Conservation (phyloP, 2,329 filamentous ascomycete genomes). For the Colletotrichum siamense region DNA sequence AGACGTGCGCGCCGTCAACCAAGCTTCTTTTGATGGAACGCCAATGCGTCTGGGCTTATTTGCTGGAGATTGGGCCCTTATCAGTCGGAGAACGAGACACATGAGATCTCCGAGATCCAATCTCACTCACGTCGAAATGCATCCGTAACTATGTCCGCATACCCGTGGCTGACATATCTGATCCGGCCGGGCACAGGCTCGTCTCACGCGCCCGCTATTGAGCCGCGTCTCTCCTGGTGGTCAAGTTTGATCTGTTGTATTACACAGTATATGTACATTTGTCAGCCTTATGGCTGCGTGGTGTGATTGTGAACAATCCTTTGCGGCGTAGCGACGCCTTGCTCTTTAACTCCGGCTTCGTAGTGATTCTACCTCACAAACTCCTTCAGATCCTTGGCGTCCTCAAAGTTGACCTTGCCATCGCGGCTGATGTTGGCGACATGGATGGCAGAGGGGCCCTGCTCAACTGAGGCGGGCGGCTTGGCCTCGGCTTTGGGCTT, state of each 20-base stretch:
- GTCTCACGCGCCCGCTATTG: not conserved
- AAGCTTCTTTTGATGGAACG: not conserved
- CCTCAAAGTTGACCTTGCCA: slow-evolving; percentile 72
- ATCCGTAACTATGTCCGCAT: not conserved
- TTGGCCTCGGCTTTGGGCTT: slow-evolving; percentile 40
- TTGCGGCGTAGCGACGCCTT: not conserved
- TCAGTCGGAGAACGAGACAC: not conserved
- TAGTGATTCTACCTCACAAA: slow-evolving; percentile 43
- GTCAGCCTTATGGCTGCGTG: not conserved
- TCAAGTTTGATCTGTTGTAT: slow-evolving; percentile 1
- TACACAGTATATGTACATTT: slow-evolving; percentile 22
- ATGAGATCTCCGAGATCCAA: not conserved
- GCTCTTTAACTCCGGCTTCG: slow-evolving; percentile 24
- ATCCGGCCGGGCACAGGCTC: not conserved
- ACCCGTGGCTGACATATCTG: not conserved
- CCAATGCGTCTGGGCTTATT: not conserved
- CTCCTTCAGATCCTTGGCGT: slow-evolving; percentile 62
- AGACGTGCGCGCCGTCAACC: not conserved
- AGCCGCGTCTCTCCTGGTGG: not conserved
- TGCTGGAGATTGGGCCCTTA: not conserved
- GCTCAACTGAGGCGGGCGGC: slow-evolving; percentile 31
- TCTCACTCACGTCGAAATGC: not conserved
- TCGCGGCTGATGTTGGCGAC: slow-evolving; percentile 63
- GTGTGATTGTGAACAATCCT: not conserved
- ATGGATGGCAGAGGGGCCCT: slow-evolving; percentile 52